Evolutionary conservation across 805 yeast genomes (phyloP), one percentile per base, ranked within the genome.

Genomic region (Wickerhamomyces xylosicus): DNA sequence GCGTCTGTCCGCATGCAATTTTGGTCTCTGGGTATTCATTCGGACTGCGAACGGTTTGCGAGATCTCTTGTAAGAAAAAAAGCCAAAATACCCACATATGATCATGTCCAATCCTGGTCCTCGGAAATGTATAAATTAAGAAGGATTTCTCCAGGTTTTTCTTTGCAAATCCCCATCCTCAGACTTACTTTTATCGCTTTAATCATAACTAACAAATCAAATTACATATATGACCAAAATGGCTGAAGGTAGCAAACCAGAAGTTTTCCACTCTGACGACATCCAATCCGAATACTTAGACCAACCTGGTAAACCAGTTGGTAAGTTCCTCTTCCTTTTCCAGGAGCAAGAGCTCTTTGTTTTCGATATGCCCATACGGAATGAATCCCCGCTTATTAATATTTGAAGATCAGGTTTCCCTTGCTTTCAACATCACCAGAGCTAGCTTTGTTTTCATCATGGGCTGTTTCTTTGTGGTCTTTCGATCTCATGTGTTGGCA

Each of bases 161-260:
- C 33, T 34, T 31, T 28, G 6, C 9, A 10, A 7, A 7, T 21
- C 25, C 25, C 25, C 25, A 21, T 6, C 6, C 25, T 28, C 21
- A 41, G 20, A 18, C 35, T 15, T 28, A 36, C 25, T 37, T 34
- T 25, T 37, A 29, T 19, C 43, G 21, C 16, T 42, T 40, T 43
- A 41, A 35, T 41, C 29, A 31, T 42, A 41, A 41, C 16, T 8
- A 14, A 14, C 31, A 28, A 14, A 8, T 28, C 7, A 7, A 14
- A 28, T 13, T 8, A 7, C 6, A 28, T 14, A 28, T 8, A 8
- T 6, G 7, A 14, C 5, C 7, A 15, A 8, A 31, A 53, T 50
- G 56, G 42, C 53, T 34, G 56, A 47, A 39, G 56, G 58, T 18
- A 46, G 45, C 39, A 53, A 53, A 44, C 58, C 58, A 22, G 56